Percentiles rank a stretch among this genome's conserved stretches.
phyloP scores from a whole-genome alignment of 352 stramenopile species.

The Phytophthora cactorum region DNA sequence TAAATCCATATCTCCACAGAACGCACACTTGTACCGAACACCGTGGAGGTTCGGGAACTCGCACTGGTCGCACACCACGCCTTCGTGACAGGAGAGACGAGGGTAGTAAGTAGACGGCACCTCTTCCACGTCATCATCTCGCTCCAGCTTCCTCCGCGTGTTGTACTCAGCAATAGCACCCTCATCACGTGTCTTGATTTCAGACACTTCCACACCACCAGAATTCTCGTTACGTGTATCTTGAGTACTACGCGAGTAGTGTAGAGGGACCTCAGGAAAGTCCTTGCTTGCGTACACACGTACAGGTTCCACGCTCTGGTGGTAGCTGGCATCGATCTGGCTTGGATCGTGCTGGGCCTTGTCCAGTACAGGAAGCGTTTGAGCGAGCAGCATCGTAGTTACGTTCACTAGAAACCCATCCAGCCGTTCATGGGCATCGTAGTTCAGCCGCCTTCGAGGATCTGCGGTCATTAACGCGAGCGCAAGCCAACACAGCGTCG shows the following conservation, averaged over 20 bases:
- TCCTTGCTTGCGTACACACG: constrained; percentile 55
- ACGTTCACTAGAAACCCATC: constrained; percentile 81
- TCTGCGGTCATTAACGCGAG: constrained; percentile 53
- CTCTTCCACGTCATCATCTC: constrained; percentile 4
- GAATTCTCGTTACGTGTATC: constrained; percentile 15
- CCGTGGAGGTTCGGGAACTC: constrained; percentile 59
- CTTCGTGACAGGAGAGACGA: constrained; percentile 54
- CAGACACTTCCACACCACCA: constrained; percentile 19
- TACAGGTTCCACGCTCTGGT: constrained; percentile 51
- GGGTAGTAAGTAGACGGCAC: constrained; percentile 51
- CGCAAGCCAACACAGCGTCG: constrained; percentile 65
- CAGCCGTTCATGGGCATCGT: constrained; percentile 55
- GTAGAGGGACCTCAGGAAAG: constrained; percentile 39
- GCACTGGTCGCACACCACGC: constrained; percentile 78
- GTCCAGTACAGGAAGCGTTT: constrained; percentile 46
- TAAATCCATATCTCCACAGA: constrained; percentile 76
- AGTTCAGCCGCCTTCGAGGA: constrained; percentile 52
- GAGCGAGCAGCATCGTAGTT: constrained; percentile 49
- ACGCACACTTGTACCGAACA: constrained; percentile 75
- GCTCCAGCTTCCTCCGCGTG: constrained; percentile 14
- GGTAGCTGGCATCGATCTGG: constrained; percentile 57
- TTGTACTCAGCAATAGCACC: constrained; percentile 30
- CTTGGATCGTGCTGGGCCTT: constrained; percentile 29
- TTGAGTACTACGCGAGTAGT: constrained; percentile 28
- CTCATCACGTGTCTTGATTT: constrained; percentile 37